Evolutionary conservation across 805 yeast genomes (phyloP).

Genomic region (Starmerella asiatica): DNA sequence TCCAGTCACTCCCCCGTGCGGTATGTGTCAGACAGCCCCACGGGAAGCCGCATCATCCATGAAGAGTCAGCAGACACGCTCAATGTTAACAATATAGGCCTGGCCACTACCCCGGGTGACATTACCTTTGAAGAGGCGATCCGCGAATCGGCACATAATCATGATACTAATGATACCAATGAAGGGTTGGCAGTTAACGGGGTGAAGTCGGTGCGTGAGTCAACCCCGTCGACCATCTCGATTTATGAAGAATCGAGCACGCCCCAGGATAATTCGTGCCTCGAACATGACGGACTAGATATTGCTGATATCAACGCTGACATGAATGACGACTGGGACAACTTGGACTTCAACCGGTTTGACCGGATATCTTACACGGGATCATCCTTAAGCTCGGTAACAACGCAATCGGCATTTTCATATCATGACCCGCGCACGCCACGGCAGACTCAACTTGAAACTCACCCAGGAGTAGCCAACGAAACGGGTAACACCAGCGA

Average conservation of each 20-base stretch:
- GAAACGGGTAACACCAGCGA: neutral
- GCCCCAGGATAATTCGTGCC: neutral
- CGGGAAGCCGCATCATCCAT: conserved; percentile 5
- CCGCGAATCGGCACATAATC: too few relatives aligned
- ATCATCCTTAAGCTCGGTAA: conserved; percentile 14
- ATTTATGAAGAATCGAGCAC: neutral
- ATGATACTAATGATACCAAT: too few relatives aligned
- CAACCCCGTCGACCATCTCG: too few relatives aligned
- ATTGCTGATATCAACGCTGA: too few relatives aligned
- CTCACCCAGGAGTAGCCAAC: neutral
- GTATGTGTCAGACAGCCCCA: too few relatives aligned
- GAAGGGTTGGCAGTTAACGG: too few relatives aligned
- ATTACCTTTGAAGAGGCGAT: conserved; percentile 8
- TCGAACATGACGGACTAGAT: too few relatives aligned
- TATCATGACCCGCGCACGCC: neutral
- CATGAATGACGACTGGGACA: conserved; percentile 3
- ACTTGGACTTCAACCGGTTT: conserved; percentile 8
- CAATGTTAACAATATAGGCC: conserved; percentile 10
- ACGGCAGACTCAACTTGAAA: neutral
- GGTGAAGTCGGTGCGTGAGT: too few relatives aligned
- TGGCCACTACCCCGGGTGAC: conserved; percentile 14
- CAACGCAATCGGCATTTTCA: conserved; percentile 11
- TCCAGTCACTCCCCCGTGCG: too few relatives aligned
- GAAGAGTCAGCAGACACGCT: conserved; percentile 13
- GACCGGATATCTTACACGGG: conserved; percentile 14